Percentiles rank a stretch among this genome's conserved stretches.
Conservation (phyloP, 2,329 filamentous ascomycete genomes). For the Calonectria hawksworthii region DNA sequence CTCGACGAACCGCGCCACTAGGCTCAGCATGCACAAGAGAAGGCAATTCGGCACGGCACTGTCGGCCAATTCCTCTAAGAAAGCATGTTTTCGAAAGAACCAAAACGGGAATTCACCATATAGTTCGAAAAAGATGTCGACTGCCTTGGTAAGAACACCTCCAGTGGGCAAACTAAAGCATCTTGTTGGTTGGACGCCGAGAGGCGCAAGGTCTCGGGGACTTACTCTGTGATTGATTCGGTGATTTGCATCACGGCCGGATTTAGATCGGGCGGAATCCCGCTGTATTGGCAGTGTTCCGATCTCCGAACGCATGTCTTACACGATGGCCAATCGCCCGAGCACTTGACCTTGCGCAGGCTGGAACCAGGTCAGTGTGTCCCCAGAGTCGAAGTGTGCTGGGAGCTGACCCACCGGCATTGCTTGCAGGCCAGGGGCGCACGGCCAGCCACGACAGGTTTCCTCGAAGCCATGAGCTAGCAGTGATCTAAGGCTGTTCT, state of each 20-base stretch:
- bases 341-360: background rate
- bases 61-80: background rate
- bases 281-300: background rate
- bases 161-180: background rate
- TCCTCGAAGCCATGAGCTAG: background rate
- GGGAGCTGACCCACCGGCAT: background rate
- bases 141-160: background rate
- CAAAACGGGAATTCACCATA: background rate
- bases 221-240: background rate
- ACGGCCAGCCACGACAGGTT: background rate
- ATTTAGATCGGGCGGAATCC: background rate
- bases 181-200: background rate
- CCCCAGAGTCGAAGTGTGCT: too few relatives aligned
- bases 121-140: background rate
- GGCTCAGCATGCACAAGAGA: background rate
- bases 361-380: background rate
- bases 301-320: background rate
- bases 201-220: background rate
- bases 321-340: slow-evolving; percentile 4
- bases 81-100: background rate
- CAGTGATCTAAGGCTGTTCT: background rate
- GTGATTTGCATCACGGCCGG: background rate
- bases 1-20: background rate
- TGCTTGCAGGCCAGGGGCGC: background rate
- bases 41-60: background rate